phyloP scores from a whole-genome alignment of 2,329 filamentous ascomycete species.

The Graphilbum fragrans region DNA sequence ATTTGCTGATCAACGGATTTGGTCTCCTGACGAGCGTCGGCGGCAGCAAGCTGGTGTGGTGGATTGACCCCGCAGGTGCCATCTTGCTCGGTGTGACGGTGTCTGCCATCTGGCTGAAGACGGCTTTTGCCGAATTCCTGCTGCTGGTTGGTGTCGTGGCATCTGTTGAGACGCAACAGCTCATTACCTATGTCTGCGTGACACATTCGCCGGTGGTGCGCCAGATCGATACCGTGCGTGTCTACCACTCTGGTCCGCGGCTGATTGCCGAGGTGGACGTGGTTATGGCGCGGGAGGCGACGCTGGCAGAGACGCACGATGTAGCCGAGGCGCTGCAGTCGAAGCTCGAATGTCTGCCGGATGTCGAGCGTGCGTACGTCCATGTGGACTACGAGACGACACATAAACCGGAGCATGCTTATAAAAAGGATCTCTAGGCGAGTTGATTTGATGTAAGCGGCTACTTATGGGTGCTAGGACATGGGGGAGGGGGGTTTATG shows the following conservation, averaged over 20 bases:
- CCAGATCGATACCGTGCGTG: constrained; percentile 88
- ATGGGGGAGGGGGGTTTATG: too few species aligned
- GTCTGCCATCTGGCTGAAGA: constrained; percentile 67
- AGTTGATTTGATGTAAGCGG: too few species aligned
- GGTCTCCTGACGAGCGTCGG: constrained; percentile 86
- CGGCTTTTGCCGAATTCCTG: constrained; percentile 81
- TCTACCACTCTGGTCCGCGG: constrained; percentile 80
- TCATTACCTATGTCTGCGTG: constrained; percentile 93
- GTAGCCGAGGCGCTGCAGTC: constrained; percentile 88
- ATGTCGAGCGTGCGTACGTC: constrained; percentile 89
- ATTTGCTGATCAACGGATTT: constrained; percentile 91
- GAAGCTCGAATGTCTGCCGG: constrained; percentile 83
- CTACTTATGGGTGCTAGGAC: too few species aligned
- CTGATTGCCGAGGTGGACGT: constrained; percentile 94
- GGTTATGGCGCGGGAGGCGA: constrained; percentile 71
- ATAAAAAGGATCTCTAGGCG: constrained; percentile 45
- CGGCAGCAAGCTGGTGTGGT: constrained; percentile 81
- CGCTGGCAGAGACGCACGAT: constrained; percentile 74
- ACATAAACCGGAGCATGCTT: constrained; percentile 74
- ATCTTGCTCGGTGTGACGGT: constrained; percentile 73
- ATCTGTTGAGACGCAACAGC: constrained; percentile 73
- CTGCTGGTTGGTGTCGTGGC: constrained; percentile 83
- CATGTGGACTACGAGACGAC: constrained; percentile 96
- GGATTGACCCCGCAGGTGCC: constrained; percentile 88
- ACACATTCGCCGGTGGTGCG: constrained; percentile 74